Percentiles rank a stretch among this genome's conserved stretches.
Conservation (phyloP, 2,329 filamentous ascomycete species). For the Pseudogymnoascus sp. region DNA sequence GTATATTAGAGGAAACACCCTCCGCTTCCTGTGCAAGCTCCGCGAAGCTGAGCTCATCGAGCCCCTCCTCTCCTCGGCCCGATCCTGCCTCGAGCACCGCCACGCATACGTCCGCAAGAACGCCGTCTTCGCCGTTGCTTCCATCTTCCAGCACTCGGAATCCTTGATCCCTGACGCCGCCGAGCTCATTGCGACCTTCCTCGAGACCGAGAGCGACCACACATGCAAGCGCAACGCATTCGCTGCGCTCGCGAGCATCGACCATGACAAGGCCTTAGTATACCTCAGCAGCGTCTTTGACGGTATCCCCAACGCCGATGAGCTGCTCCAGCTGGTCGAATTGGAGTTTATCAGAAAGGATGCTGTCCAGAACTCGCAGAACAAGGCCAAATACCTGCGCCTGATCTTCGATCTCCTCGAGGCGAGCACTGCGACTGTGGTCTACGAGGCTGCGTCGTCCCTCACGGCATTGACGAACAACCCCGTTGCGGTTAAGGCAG, state of each 20-base stretch:
- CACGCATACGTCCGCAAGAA: conserved; percentile 99
- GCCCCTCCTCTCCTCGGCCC: conserved; percentile 84
- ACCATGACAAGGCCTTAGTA: conserved; percentile 82
- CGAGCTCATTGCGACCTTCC: conserved; percentile 81
- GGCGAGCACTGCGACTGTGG: conserved; percentile 84
- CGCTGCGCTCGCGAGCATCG: conserved; percentile 80
- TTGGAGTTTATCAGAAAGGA: conserved; percentile 97
- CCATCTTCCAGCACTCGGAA: conserved; percentile 85
- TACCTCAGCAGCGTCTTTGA: conserved; percentile 89
- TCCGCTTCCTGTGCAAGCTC: conserved; percentile 94
- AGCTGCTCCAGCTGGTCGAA: conserved; percentile 85
- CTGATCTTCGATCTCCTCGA: conserved; percentile 96
- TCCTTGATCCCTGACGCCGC: conserved; percentile 90
- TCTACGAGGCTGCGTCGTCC: conserved; percentile 95
- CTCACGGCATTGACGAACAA: conserved; percentile 91
- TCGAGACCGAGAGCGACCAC: conserved; percentile 82
- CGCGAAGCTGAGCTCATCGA: conserved; percentile 94
- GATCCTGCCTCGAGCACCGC: conserved; percentile 87
- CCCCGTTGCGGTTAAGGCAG: conserved; percentile 94
- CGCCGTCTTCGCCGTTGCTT: conserved; percentile 87
- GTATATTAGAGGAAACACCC: conserved; percentile 95
- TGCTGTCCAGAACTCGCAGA: conserved; percentile 85
- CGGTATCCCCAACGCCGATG: conserved; percentile 86
- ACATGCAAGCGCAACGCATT: conserved; percentile 99
- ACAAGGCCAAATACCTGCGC: conserved; percentile 89